These are phyloP conservation scores for Penicillium verrucosum DNA, from an alignment of 2,329 filamentous ascomycete genomes.

Conservation along the genomic window DNA sequence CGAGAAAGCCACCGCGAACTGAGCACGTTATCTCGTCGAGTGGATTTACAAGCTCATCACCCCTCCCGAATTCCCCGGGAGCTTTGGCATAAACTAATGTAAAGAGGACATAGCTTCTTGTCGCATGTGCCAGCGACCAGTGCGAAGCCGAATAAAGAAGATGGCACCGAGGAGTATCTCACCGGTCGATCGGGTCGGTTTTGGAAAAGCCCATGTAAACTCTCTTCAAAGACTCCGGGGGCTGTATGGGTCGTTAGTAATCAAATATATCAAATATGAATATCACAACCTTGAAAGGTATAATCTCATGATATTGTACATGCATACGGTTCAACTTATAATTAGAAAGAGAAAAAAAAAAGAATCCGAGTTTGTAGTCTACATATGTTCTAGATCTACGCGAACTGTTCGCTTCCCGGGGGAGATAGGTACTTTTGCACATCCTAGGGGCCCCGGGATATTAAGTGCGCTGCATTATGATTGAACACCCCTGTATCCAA, in stretches of 20 bases:
- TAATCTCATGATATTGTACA: neutral
- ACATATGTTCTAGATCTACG: conserved; percentile 1
- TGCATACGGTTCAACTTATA: neutral
- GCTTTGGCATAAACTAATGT: conserved; percentile 19
- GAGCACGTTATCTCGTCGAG: conserved; percentile 23
- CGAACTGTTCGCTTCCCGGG: conserved; percentile 1
- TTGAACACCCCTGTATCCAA: neutral
- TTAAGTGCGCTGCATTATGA: neutral
- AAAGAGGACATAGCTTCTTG: conserved; percentile 18
- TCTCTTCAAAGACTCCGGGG: neutral
- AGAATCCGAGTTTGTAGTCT: neutral
- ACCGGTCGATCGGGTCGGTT: neutral
- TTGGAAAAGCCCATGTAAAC: neutral
- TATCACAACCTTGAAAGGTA: neutral
- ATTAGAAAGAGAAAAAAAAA: neutral
- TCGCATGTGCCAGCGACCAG: conserved; percentile 23
- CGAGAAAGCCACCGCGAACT: conserved; percentile 11
- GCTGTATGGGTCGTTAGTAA: neutral
- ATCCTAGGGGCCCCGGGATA: neutral
- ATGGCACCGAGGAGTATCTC: neutral
- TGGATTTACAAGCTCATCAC: conserved; percentile 15
- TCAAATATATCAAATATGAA: neutral
- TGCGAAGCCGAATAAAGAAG: conserved; percentile 8
- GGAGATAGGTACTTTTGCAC: conserved; percentile 7
- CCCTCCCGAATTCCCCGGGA: conserved; percentile 10